Conservation (phyloP, 2,329 filamentous ascomycete species). For the Penicillium sp. region DNA sequence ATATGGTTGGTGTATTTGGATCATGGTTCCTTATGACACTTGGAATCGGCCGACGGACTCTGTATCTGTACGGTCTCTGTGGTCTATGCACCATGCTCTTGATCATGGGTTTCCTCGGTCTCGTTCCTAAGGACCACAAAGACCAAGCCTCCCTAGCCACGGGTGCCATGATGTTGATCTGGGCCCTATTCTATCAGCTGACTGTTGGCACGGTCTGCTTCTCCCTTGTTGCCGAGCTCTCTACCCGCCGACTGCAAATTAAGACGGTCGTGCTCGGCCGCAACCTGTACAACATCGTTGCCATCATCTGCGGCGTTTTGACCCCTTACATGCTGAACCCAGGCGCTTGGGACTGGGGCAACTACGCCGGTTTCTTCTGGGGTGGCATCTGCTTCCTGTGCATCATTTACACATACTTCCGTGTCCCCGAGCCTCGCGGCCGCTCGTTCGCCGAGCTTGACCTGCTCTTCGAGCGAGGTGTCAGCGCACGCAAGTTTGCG, state of each 20-base stretch:
- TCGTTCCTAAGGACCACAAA: slow-evolving; percentile 62
- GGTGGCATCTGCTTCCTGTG: slow-evolving; percentile 75
- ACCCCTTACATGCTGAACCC: slow-evolving; percentile 95
- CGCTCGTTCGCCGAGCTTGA: slow-evolving; percentile 85
- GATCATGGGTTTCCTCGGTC: slow-evolving; percentile 77
- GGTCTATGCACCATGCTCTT: slow-evolving; percentile 74
- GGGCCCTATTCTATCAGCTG: slow-evolving; percentile 80
- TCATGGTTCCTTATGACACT: slow-evolving; percentile 77
- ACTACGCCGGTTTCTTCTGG: slow-evolving; percentile 88
- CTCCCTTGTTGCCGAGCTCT: slow-evolving; percentile 81
- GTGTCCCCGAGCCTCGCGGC: slow-evolving; percentile 74
- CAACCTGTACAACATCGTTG: slow-evolving; percentile 76
- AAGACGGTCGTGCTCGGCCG: slow-evolving; percentile 88
- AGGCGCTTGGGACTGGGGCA: slow-evolving; percentile 79
- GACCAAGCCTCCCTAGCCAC: slow-evolving; percentile 68
- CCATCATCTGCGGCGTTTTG: slow-evolving; percentile 75
- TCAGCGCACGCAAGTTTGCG: slow-evolving; percentile 72
- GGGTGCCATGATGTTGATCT: slow-evolving; percentile 79
- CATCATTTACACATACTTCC: slow-evolving; percentile 77
- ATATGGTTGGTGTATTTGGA: slow-evolving; percentile 77
- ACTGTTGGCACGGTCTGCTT: slow-evolving; percentile 88
- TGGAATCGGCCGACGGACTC: slow-evolving; percentile 69
- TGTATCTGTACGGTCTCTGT: slow-evolving; percentile 74
- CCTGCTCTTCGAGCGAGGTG: slow-evolving; percentile 71
- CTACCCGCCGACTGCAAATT: slow-evolving; percentile 78